Percentiles rank a stretch among this genome's conserved stretches.
Evolutionary conservation across 768 basidiomycete genomes (phyloP).

Genomic region (Termitomyces sp.): DNA sequence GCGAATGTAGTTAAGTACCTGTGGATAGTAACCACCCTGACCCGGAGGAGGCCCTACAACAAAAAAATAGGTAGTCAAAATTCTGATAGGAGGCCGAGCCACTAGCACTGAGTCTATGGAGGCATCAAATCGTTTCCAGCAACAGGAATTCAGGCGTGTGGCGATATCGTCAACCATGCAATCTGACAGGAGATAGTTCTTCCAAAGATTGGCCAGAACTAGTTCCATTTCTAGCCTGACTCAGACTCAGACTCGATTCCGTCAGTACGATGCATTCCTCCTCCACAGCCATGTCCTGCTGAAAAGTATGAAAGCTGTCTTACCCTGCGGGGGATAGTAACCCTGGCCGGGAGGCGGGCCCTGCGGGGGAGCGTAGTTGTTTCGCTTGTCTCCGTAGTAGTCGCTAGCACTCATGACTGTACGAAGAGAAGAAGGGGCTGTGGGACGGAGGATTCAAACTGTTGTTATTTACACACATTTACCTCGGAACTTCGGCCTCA

Average conservation of each 20-base stretch:
- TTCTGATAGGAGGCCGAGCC: background rate
- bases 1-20: constrained; percentile 20
- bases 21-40: constrained; percentile 66
- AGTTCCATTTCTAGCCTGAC: background rate
- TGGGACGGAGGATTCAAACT: constrained; percentile 1
- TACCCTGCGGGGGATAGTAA: constrained; percentile 10
- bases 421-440: constrained; percentile 9
- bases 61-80: constrained; percentile 1
- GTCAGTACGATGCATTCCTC: background rate
- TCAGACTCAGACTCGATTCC: background rate
- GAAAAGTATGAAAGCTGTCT: background rate
- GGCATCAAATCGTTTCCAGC: too few species aligned
- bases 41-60: constrained; percentile 44
- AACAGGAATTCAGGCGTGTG: background rate
- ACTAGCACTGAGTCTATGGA: background rate
- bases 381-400: constrained; percentile 54
- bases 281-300: background rate
- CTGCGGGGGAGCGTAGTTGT: constrained; percentile 50
- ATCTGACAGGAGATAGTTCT: background rate
- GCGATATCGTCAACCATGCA: too few species aligned
- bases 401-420: constrained; percentile 65
- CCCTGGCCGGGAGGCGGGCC: constrained; percentile 31
- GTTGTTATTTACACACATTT: constrained; percentile 25
- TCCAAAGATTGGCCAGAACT: background rate
- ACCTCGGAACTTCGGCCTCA: background rate